These are phyloP conservation scores for Cryphonectria parasitica DNA, from an alignment of 2,329 filamentous ascomycete genomes.

Conservation along the genomic window DNA sequence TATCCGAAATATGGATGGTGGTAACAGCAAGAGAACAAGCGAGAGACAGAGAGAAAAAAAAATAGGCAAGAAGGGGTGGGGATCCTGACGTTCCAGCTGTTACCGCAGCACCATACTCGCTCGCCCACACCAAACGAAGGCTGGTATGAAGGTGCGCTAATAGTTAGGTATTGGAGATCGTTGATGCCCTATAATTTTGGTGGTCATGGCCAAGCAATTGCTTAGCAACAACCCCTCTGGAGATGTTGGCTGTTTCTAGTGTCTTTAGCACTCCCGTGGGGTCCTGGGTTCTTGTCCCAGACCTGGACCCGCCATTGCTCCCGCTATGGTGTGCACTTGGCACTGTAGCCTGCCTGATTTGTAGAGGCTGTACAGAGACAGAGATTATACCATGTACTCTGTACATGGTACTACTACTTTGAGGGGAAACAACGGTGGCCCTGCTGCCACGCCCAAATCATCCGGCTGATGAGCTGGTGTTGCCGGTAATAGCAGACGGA, in stretches of 20 bases:
- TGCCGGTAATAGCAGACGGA: slow-evolving; percentile 23
- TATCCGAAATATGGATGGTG: not conserved
- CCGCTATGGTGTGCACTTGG: slow-evolving; percentile 1
- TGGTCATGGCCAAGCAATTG: not conserved
- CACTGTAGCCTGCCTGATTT: not conserved
- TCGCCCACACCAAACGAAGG: not conserved
- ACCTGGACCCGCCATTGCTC: slow-evolving; percentile 16
- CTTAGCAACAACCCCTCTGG: not conserved
- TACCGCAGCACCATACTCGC: not conserved
- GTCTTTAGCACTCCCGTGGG: slow-evolving; percentile 15
- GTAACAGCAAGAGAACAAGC: not conserved
- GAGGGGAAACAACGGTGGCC: not conserved
- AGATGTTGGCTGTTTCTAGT: not conserved
- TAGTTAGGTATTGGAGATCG: not conserved
- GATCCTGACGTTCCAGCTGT: not conserved
- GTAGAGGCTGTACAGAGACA: not conserved
- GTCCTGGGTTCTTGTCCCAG: slow-evolving; percentile 3
- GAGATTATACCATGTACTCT: not conserved
- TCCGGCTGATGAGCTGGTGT: not conserved
- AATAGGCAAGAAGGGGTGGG: not conserved
- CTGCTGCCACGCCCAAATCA: not conserved
- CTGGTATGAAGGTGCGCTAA: not conserved
- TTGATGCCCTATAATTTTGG: not conserved
- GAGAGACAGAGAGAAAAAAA: not conserved
- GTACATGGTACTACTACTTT: not conserved